Evolutionary conservation across 2,329 filamentous ascomycete genomes (phyloP).

Genomic region (Botryosphaeria agaves): DNA sequence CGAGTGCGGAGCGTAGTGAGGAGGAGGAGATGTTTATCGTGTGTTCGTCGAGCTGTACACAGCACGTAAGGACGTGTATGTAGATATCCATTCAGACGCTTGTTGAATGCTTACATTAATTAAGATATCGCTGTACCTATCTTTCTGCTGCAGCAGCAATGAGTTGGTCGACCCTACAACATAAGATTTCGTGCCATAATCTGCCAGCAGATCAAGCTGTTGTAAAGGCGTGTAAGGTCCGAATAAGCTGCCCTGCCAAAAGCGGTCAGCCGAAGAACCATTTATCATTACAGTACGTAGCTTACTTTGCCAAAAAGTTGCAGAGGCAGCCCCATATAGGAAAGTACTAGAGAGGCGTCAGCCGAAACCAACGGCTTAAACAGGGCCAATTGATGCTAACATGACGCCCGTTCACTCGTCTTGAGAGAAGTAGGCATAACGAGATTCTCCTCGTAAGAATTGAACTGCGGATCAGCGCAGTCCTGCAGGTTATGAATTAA

Average conservation of each 20-base stretch:
- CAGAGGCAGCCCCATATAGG: slow-evolving; percentile 86
- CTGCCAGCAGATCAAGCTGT: slow-evolving; percentile 83
- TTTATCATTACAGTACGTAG: slow-evolving; percentile 2
- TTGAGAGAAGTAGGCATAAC: slow-evolving; percentile 67
- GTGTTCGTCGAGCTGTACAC: slow-evolving; percentile 63
- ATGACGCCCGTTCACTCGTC: slow-evolving; percentile 78
- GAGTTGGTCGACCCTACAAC: slow-evolving; percentile 96
- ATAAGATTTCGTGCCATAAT: slow-evolving; percentile 90
- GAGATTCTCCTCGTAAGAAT: slow-evolving; percentile 60
- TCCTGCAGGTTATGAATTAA: slow-evolving; percentile 85
- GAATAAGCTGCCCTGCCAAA: slow-evolving; percentile 83
- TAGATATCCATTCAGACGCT: slow-evolving; percentile 1
- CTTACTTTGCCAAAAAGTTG: slow-evolving; percentile 82
- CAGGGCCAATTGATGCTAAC: no score
- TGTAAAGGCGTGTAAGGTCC: slow-evolving; percentile 94
- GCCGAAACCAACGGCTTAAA: slow-evolving; percentile 4
- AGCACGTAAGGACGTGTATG: background rate
- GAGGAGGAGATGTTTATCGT: slow-evolving; percentile 70
- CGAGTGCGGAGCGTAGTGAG: slow-evolving; percentile 56
- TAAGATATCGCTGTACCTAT: slow-evolving; percentile 88
- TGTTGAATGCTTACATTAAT: slow-evolving; percentile 44
- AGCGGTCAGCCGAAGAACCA: no score
- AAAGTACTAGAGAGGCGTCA: slow-evolving; percentile 39
- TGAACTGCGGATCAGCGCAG: slow-evolving; percentile 83
- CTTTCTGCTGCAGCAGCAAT: slow-evolving; percentile 78